Conservation (phyloP, 1,284 basidiomycete species). For the Mycena citricolor region DNA sequence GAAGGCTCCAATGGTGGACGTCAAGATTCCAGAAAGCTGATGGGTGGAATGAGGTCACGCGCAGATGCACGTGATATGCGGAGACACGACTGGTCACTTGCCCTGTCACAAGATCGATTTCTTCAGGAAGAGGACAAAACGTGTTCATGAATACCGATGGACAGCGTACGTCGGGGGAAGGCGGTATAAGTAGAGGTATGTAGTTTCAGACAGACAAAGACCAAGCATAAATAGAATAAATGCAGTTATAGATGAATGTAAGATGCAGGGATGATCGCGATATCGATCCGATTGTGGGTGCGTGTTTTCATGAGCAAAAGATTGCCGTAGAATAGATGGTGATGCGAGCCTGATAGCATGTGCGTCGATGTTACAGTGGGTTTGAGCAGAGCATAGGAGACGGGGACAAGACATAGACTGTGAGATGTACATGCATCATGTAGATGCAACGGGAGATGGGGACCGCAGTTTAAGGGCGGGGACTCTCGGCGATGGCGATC, state of each 20-base stretch:
- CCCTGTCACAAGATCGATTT: too few species aligned
- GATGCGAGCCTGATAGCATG: constrained; percentile 16
- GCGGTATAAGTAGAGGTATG: too few species aligned
- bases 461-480: constrained; percentile 35
- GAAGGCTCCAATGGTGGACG: too few species aligned
- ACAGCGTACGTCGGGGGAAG: too few species aligned
- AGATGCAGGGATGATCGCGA: constrained; percentile 2
- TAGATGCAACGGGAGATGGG: constrained; percentile 10
- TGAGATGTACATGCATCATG: constrained; percentile 14
- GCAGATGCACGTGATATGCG: too few species aligned
- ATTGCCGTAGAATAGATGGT: too few species aligned
- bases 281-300: constrained; percentile 11
- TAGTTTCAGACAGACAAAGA: too few species aligned
- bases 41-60: too few species aligned
- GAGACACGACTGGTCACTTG: too few species aligned
- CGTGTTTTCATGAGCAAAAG: too few species aligned
- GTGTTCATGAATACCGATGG: too few species aligned
- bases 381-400: constrained; percentile 17
- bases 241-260: constrained; percentile 8
- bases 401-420: constrained; percentile 8
- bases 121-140: too few species aligned
- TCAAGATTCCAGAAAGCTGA: neutral
- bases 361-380: constrained; percentile 18
- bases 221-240: constrained; percentile 8
- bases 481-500: constrained; percentile 30